Evolutionary conservation across 2,329 filamentous ascomycete species (phyloP).

Genomic region (Pyricularia grisea): DNA sequence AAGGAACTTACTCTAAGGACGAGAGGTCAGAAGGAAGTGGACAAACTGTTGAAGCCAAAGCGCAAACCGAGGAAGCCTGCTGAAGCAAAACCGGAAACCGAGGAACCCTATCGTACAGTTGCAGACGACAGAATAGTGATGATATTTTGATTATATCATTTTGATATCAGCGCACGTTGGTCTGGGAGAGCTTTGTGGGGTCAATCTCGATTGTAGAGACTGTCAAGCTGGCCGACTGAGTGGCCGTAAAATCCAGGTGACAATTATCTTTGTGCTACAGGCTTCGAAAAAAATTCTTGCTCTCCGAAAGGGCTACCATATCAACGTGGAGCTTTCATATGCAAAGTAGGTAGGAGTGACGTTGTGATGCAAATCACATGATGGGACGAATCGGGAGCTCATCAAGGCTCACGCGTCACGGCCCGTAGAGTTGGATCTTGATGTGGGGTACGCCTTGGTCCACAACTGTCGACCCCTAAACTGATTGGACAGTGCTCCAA

Average conservation of each 20-base stretch:
- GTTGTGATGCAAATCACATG: not conserved
- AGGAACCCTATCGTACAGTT: constrained; percentile 7
- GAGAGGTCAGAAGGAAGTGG: constrained; percentile 60
- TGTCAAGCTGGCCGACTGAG: not conserved
- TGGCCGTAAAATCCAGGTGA: not conserved
- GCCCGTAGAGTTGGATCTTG: not conserved
- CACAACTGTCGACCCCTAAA: not conserved
- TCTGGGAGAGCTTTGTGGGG: not conserved
- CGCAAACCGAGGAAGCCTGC: constrained; percentile 29
- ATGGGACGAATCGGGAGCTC: not conserved
- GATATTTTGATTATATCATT: not conserved
- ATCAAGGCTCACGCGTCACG: not conserved
- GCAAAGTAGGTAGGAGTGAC: not conserved
- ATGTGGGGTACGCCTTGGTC: not conserved
- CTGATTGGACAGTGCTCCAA: not conserved
- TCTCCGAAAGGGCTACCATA: not conserved
- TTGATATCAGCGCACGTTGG: not conserved
- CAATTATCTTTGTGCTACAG: not conserved
- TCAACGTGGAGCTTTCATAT: not conserved
- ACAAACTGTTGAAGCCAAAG: constrained; percentile 52
- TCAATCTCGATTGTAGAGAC: not conserved
- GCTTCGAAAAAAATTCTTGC: not conserved
- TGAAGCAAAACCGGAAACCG: constrained; percentile 37
- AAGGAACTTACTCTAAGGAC: constrained; percentile 70
- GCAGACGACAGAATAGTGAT: not conserved